Evolutionary conservation across 2,329 filamentous ascomycete genomes (phyloP).

Genomic region (Paracorniculantispora psalliotae): DNA sequence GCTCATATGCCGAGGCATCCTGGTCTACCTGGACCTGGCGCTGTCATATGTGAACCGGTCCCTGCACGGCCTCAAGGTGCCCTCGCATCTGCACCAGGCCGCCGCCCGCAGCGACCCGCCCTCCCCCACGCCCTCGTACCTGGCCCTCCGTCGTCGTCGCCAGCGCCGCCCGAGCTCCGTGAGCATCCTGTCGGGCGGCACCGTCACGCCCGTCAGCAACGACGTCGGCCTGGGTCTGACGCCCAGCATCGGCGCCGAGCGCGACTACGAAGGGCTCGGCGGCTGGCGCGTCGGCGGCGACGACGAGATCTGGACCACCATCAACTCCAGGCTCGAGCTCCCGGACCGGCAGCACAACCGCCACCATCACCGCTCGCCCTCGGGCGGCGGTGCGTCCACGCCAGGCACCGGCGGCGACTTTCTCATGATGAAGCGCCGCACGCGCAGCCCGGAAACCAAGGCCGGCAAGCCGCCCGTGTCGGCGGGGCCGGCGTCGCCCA

Average conservation of each 20-base stretch:
- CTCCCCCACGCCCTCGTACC: slow-evolving; percentile 10
- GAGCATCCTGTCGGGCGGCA: slow-evolving; percentile 25
- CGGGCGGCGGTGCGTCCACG: slow-evolving; percentile 31
- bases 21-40: slow-evolving; percentile 60
- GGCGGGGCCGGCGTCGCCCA: slow-evolving; percentile 32
- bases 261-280: slow-evolving; percentile 56
- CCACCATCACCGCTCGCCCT: slow-evolving; percentile 41
- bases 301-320: slow-evolving; percentile 46
- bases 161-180: slow-evolving; percentile 33
- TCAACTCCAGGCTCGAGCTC: slow-evolving; percentile 48
- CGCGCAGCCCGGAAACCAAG: slow-evolving; percentile 28
- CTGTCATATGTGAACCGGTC: slow-evolving; percentile 53
- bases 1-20: slow-evolving; percentile 53
- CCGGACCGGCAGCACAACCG: slow-evolving; percentile 36
- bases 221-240: slow-evolving; percentile 36
- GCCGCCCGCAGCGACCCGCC: slow-evolving; percentile 18
- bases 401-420: slow-evolving; percentile 37
- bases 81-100: slow-evolving; percentile 26
- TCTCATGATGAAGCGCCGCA: slow-evolving; percentile 40
- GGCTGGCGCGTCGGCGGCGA: slow-evolving; percentile 48
- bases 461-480: slow-evolving; percentile 16
- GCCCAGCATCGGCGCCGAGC: slow-evolving; percentile 45
- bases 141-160: slow-evolving; percentile 16
- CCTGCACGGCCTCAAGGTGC: slow-evolving; percentile 37
- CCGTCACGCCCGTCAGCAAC: slow-evolving; percentile 29